Conservation (phyloP, 495 filamentous ascomycete genomes). For the Saxophila tyrrhenica region DNA sequence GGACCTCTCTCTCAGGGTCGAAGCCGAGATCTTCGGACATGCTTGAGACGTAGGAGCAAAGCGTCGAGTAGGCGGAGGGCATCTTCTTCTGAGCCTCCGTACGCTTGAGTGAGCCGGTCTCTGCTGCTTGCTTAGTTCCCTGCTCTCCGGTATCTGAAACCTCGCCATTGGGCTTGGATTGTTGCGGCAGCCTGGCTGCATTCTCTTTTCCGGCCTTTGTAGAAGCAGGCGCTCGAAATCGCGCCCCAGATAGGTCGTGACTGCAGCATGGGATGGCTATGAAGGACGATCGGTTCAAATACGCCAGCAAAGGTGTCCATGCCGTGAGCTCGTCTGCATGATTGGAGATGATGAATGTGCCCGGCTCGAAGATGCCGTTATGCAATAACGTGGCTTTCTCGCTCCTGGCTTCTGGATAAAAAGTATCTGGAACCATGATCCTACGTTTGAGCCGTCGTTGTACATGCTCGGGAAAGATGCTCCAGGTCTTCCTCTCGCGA, state of each 20-base stretch:
- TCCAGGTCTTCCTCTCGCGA: constrained; percentile 70
- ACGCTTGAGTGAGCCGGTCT: constrained; percentile 22
- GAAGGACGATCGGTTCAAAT: constrained; percentile 63
- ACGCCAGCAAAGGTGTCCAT: constrained; percentile 87
- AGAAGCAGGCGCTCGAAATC: constrained; percentile 48
- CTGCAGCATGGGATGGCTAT: constrained; percentile 92
- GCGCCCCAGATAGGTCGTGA: constrained; percentile 64
- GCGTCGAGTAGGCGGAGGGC: constrained; percentile 55
- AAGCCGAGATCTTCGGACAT: constrained; percentile 63
- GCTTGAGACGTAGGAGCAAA: constrained; percentile 57
- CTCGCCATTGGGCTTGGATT: background rate
- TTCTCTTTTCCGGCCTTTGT: background rate
- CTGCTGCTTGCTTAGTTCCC: constrained; percentile 4
- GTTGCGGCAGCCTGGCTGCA: background rate
- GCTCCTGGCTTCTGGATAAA: constrained; percentile 22
- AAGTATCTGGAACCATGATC: constrained; percentile 59
- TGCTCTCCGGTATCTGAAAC: background rate
- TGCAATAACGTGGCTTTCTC: constrained; percentile 28
- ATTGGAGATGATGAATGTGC: constrained; percentile 90
- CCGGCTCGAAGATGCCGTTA: constrained; percentile 55
- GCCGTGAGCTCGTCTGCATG: constrained; percentile 91
- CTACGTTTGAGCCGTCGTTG: constrained; percentile 52
- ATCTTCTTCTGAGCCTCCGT: constrained; percentile 23
- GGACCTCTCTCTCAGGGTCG: constrained; percentile 62
- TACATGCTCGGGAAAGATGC: constrained; percentile 47